phyloP scores from a whole-genome alignment of 2,329 filamentous ascomycete species.

The Monosporascus ibericus region DNA sequence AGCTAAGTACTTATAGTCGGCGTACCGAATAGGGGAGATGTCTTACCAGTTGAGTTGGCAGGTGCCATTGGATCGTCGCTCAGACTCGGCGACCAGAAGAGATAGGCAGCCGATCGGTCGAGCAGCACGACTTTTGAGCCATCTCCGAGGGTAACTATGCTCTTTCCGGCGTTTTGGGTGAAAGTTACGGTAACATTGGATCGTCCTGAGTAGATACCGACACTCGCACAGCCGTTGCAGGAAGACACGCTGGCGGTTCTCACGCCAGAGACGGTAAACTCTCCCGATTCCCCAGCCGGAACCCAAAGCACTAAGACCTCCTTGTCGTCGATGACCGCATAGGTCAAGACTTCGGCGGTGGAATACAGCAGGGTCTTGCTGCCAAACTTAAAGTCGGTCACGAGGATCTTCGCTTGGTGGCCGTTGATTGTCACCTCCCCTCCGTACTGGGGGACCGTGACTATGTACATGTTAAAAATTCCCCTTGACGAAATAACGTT shows the following conservation, averaged over 20 bases:
- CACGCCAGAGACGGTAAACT: conserved; percentile 42
- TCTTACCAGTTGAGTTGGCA: conserved; percentile 38
- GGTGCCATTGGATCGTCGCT: conserved; percentile 39
- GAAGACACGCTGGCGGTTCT: conserved; percentile 30
- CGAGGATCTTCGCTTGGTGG: conserved; percentile 55
- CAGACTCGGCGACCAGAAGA: conserved; percentile 49
- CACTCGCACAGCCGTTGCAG: conserved; percentile 32
- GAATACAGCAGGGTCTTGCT: conserved; percentile 45
- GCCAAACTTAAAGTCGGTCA: conserved; percentile 53
- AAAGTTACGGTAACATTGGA: conserved; percentile 39
- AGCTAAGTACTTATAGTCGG: not conserved
- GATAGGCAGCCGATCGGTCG: conserved; percentile 47
- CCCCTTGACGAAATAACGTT: not conserved
- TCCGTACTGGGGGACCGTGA: conserved; percentile 47
- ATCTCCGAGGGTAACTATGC: conserved; percentile 39
- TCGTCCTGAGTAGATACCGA: conserved; percentile 35
- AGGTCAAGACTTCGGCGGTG: conserved; percentile 49
- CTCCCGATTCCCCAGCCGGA: conserved; percentile 46
- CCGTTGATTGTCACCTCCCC: conserved; percentile 48
- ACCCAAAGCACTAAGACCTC: conserved; percentile 47
- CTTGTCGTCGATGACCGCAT: conserved; percentile 39
- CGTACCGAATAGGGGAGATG: fast-evolving
- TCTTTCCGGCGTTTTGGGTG: conserved; percentile 41
- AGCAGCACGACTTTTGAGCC: conserved; percentile 44
- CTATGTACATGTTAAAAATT: conserved; percentile 1